These are phyloP conservation scores for Nannizzia gypsea DNA, from an alignment of 2,329 filamentous ascomycete species.

Conservation along the genomic window DNA sequence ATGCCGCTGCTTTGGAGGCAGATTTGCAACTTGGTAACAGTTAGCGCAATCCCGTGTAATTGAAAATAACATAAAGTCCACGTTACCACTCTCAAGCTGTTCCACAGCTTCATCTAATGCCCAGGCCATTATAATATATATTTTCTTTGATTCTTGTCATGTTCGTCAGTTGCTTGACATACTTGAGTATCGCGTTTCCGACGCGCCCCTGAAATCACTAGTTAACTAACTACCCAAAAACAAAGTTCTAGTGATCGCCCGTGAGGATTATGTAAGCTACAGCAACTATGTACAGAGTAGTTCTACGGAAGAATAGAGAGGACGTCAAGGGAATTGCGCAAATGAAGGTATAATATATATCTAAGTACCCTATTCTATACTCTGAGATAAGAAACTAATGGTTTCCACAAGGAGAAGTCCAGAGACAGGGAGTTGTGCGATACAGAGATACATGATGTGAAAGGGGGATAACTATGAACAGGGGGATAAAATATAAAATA, in stretches of 20 bases:
- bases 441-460: not conserved
- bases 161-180: not conserved
- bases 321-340: not conserved
- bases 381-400: not conserved
- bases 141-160: not conserved
- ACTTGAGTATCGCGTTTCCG: not conserved
- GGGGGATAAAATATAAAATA: not conserved
- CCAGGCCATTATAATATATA: not conserved
- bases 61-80: not conserved
- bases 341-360: slow-evolving; percentile 1
- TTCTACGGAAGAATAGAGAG: not conserved
- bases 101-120: slow-evolving; percentile 13
- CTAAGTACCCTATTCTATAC: not conserved
- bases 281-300: no score
- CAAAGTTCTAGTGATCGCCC: not conserved
- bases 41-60: not conserved
- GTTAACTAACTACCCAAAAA: no score
- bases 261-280: not conserved
- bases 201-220: not conserved
- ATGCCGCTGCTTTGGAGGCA: slow-evolving; percentile 54
- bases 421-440: not conserved
- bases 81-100: slow-evolving; percentile 15
- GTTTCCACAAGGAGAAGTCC: not conserved
- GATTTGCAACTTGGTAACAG: slow-evolving; percentile 23
- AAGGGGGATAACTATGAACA: not conserved